phyloP scores from a whole-genome alignment of 768 basidiomycete genomes.

The Termitomyces sp. region DNA sequence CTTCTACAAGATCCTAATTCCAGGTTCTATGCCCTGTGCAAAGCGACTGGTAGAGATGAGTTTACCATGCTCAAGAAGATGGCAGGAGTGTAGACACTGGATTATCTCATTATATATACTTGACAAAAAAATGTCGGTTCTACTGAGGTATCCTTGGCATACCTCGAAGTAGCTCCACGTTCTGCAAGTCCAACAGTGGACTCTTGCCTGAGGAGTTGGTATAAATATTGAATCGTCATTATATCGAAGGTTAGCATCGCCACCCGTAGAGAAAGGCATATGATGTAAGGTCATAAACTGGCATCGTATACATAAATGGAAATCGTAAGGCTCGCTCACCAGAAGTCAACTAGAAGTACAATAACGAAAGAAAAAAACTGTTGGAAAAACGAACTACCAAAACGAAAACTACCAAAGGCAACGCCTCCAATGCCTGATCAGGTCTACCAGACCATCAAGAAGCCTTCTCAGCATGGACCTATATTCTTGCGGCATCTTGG shows the following conservation, averaged over 20 bases:
- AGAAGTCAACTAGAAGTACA: neutral
- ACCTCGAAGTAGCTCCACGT: neutral
- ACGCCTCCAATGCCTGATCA: constrained; percentile 4
- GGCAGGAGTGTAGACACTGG: constrained; percentile 35
- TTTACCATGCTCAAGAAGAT: constrained; percentile 64
- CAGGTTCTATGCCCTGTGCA: constrained; percentile 63
- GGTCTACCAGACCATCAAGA: neutral
- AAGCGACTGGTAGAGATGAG: constrained; percentile 68
- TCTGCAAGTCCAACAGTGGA: no score
- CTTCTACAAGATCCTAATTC: constrained; percentile 53
- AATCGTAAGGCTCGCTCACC: neutral
- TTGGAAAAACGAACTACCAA: neutral
- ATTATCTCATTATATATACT: neutral
- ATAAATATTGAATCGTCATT: neutral
- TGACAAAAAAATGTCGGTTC: no score
- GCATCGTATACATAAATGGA: neutral
- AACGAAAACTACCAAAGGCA: neutral
- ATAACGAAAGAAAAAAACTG: neutral
- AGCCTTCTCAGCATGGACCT: constrained; percentile 5
- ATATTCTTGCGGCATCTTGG: constrained; percentile 6
- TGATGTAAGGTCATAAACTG: neutral
- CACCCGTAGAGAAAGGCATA: neutral
- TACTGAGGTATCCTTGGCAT: neutral
- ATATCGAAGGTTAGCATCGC: neutral
- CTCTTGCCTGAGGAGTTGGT: neutral